Evolutionary conservation across 805 yeast species (phyloP).

Genomic region (Saturnispora galanensis): DNA sequence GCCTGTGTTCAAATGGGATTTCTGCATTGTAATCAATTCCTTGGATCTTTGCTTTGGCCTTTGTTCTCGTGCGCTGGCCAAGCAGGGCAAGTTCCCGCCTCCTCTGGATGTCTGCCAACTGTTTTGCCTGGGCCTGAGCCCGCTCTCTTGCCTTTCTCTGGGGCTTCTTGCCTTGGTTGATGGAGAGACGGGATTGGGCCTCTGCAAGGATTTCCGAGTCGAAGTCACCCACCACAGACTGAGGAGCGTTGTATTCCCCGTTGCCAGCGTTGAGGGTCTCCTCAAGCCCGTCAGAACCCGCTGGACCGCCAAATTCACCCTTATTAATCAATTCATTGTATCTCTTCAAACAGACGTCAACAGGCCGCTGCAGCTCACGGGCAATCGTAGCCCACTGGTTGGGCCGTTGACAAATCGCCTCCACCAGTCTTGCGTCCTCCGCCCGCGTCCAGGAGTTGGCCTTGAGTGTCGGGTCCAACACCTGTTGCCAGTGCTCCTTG

Average conservation of each 20-base stretch:
- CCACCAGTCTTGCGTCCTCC: slow-evolving; percentile 66
- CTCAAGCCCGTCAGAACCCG: no score
- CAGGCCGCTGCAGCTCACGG: slow-evolving; percentile 69
- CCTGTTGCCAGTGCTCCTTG: slow-evolving; percentile 87
- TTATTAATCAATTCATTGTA: slow-evolving; percentile 64
- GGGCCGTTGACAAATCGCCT: slow-evolving; percentile 62
- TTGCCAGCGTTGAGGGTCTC: no score
- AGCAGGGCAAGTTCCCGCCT: slow-evolving; percentile 76
- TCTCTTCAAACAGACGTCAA: slow-evolving; percentile 77
- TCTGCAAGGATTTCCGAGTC: slow-evolving; percentile 91
- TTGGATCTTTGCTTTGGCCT: slow-evolving; percentile 45
- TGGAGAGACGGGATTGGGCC: slow-evolving; percentile 84
- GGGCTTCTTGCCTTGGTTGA: slow-evolving; percentile 92
- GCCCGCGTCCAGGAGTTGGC: slow-evolving; percentile 59
- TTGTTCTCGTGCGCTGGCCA: slow-evolving; percentile 45
- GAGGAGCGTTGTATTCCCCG: no score
- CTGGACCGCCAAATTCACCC: slow-evolving; percentile 22
- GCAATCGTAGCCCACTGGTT: slow-evolving; percentile 96
- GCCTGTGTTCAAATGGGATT: slow-evolving; percentile 66
- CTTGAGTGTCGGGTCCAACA: slow-evolving; percentile 64
- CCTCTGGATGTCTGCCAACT: slow-evolving; percentile 68
- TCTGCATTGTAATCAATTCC: slow-evolving; percentile 72
- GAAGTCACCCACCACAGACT: slow-evolving; percentile 64
- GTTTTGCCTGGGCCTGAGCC: slow-evolving; percentile 64
- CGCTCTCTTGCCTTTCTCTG: slow-evolving; percentile 82